Base-by-base conservation (phyloP, 768 basidiomycete genomes). In the Tulasnella sp. region DNA sequence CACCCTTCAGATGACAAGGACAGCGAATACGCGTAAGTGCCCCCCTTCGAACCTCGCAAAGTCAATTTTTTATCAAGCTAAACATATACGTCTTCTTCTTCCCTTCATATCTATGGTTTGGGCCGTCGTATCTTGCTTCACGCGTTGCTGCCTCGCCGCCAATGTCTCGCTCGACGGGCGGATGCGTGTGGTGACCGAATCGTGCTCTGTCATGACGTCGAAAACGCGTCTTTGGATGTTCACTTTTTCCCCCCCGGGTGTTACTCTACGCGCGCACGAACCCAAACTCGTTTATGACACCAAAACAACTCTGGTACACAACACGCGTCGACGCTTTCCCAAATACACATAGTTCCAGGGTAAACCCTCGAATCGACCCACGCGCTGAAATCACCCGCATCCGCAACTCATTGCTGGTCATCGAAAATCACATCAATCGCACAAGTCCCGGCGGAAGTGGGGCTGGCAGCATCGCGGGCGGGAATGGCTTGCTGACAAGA, bases 371-470 rank as follows among this genome's bases (percentile, higher is more conserved):
- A 71, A 84, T 87, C 58, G 86, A 93, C 85, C 90, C 92, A 71
- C 88, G 89, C 34, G 88, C 89, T 79, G 92, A 93, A 85, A 89
- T 93, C 79, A 88, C 90, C 36, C 89, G 91, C 79, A 87, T 93
- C 39, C 89, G 92, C 39, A 91, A 92, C 82, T 91, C 92, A 18
- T 87, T 93, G 71, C 87, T 88, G n/a, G 87, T 91, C 39, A 87
- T 93, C 77, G 92, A 93, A 85, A 68, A 79, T 39, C 40, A 71
- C 39, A 79, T 79, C 78, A 72, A 71, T n/a, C 38, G 78, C 16
- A 21, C 78, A 0, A 34, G 34, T 24, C 73, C 73, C 62, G 62
- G 62, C 62, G 62, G 31, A 36, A 68, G 62, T 52, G 52, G 21
- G n/a, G 52, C 24, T 52, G 52, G 24, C 31, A 12, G 27, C 62